Evolutionary conservation across 163 green algal genomes (phyloP), one percentile per base, ranked within the genome.

Genomic region (Chlorella variabilis): DNA sequence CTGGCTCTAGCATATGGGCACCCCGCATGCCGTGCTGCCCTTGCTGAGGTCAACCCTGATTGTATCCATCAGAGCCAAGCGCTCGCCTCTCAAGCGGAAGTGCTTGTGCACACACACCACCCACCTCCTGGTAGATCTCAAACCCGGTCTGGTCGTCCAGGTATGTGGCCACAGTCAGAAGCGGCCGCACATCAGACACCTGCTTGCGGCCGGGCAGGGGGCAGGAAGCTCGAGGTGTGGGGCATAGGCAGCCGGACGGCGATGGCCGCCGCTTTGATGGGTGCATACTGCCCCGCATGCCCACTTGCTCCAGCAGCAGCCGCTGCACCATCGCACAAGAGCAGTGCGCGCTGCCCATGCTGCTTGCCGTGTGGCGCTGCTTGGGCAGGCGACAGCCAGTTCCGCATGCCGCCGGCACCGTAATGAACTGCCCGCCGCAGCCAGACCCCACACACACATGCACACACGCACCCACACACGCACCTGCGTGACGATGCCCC

Each of bases 121-220:
- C 54, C 29, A 98, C 92, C 89, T 97, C 94, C 90, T 99, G 97
- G 90, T 98, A 99, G 29, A 98, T 90, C 89, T 99, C 95, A 62
- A 91, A 93, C 11, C 94, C 95, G 33, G 87, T 95, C 51, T 95
- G 89, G 51, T 93, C 89, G 85, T 98, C 97, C 23, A 96, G 94
- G 91, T 99, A 99, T 2, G 96, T 98, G 31, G 96, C 95, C 31
- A 99, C 96, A 9, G 89, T 87, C 11, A 98, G 85, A 83, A 98
- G 81, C 2, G 97, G 97, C 83, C 98, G 97, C 39, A 99, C 97
- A 80, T 99, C 97, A 11, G 90, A 96, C 25, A 97, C 88, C 51
- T 98, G 90, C 0, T 91, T 23, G 33, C 6, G 27, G n/a, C 4
- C 8, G 36, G 4, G 4, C 20, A 36, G 4, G 58, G 9, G 8